phyloP scores from a whole-genome alignment of 805 yeast genomes.

The Starmera amethionina region DNA sequence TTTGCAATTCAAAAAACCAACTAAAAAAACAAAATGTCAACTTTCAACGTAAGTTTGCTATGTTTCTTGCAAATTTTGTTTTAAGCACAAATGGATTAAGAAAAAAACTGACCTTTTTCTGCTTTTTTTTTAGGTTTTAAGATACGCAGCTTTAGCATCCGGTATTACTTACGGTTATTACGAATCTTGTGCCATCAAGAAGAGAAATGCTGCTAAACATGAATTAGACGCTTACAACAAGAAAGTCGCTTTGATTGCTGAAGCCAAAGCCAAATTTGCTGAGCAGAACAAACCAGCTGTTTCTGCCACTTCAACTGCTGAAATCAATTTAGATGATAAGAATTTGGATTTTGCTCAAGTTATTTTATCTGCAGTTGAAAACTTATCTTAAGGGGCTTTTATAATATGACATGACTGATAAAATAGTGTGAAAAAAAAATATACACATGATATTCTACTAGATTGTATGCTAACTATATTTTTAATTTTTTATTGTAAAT shows the following conservation, averaged over 20 bases:
- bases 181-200: conserved; percentile 65
- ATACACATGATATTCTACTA: no score
- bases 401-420: neutral
- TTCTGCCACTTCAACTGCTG: conserved; percentile 31
- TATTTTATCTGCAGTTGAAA: conserved; percentile 55
- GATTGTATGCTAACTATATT: no score
- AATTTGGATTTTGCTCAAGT: conserved; percentile 76
- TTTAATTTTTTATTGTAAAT: no score
- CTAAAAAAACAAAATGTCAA: conserved; percentile 28
- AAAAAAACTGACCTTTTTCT: no score
- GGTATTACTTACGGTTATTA: conserved; percentile 85
- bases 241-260: conserved; percentile 66
- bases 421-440: no score
- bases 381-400: conserved; percentile 16
- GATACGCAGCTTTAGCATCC: conserved; percentile 85
- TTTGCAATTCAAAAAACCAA: neutral
- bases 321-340: conserved; percentile 76
- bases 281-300: conserved; percentile 38
- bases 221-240: conserved; percentile 50
- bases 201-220: conserved; percentile 46
- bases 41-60: conserved; percentile 33
- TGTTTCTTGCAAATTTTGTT: no score
- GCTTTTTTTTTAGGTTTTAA: conserved; percentile 49
- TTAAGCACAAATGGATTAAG: no score
- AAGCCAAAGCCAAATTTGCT: conserved; percentile 86